Evolutionary conservation across 257 asterid genomes (phyloP), one percentile per base, ranked within the genome.

Genomic region (Ophiorrhiza pumila): DNA sequence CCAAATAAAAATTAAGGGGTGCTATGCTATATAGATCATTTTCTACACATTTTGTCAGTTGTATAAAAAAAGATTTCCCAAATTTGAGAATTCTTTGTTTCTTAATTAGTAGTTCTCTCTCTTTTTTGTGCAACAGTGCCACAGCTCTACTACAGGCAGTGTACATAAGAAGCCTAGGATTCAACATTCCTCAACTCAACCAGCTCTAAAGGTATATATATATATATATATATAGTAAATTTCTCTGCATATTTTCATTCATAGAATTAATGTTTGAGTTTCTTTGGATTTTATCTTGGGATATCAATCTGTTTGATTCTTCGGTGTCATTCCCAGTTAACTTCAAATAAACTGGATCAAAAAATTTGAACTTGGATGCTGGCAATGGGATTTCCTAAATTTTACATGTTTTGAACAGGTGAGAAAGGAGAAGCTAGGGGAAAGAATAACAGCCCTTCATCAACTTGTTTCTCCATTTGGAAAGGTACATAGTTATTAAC

Each of bases 401-500:
- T 57, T 56, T 74, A 42, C 47, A 49, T 39, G 4, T n/a, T 49
- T 47, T 67, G 32, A 79, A 45, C 91, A 90, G 98, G 97, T 90
- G 64, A 89, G 97, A 69, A 93, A 91, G 85, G 97, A 90, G 91
- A 94, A 94, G 80, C 80, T 94, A 35, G 96, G 97, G 69, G 98
- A 90, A 82, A 87, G 97, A 86, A 87, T 94, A 74, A 90, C 97
- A 62, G 88, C 96, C 20, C 98, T 94, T 72, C 98, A 94, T 83
- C 98, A 91, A 80, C 83, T 94, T 43, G 98, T 91, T 86, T 94
- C 98, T 74, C 98, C 98, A 81, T 94, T 94, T 77, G 97, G 97
- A 83, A 94, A 94, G 98, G 98, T n/a, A 85, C 78, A 32, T 47
- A n/a, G 31, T 43, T 62, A 32, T 37, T 45, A 25, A 49, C 46